Evolutionary conservation across 129 eudicot species (phyloP).

Genomic region (Arctium minus): DNA sequence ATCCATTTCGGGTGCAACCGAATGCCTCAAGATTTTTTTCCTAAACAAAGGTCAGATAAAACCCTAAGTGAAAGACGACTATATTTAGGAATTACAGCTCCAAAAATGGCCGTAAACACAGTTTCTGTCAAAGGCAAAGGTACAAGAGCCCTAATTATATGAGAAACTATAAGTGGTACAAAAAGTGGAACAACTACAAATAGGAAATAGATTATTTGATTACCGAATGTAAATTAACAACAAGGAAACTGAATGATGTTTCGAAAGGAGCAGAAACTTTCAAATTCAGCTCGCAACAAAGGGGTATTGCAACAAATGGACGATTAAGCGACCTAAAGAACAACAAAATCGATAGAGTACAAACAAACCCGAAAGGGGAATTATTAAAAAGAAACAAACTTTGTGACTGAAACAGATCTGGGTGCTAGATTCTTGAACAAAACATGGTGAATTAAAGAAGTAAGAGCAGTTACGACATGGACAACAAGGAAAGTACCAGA

Average conservation of each 20-base stretch:
- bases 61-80: background rate
- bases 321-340: constrained; percentile 14
- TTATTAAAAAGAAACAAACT: constrained; percentile 12
- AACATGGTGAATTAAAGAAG: constrained; percentile 5
- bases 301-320: constrained; percentile 13
- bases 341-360: constrained; percentile 13
- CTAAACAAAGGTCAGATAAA: background rate
- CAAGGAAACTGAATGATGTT: background rate
- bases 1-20: constrained; percentile 28
- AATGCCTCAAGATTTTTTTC: constrained; percentile 13
- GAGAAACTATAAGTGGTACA: background rate
- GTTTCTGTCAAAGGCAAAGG: background rate
- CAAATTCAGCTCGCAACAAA: constrained; percentile 8
- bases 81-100: background rate
- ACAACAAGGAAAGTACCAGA: constrained; percentile 12
- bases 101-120: background rate
- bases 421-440: constrained; percentile 17
- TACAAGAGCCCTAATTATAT: constrained; percentile 19
- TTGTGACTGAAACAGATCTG: constrained; percentile 5
- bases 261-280: background rate
- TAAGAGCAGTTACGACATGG: constrained; percentile 5
- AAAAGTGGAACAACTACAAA: background rate
- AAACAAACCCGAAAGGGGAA: constrained; percentile 11
- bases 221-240: background rate
- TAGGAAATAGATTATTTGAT: background rate